Percentiles rank a stretch among this genome's conserved stretches.
Evolutionary conservation across 2,329 filamentous ascomycete species (phyloP).

Genomic region (Ophiosphaerella narmari): DNA sequence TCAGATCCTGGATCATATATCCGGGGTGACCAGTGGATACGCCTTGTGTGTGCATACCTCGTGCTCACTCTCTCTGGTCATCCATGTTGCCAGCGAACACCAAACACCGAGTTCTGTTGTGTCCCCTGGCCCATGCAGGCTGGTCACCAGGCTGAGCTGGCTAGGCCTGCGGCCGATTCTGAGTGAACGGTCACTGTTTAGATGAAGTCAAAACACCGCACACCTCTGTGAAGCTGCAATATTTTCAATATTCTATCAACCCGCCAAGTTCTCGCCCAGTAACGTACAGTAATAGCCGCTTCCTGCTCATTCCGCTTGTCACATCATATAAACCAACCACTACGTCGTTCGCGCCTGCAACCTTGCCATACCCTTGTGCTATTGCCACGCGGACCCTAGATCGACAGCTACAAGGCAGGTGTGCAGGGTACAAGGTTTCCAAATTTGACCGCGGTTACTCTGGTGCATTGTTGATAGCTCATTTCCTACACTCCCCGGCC

Average conservation of each 20-base stretch:
- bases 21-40: not conserved
- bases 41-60: not conserved
- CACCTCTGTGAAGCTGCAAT: not conserved
- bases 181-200: no score
- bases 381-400: constrained; percentile 4
- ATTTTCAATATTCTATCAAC: not conserved
- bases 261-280: not conserved
- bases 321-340: constrained; percentile 7
- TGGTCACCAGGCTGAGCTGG: no score
- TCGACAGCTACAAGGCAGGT: constrained; percentile 12
- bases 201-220: no score
- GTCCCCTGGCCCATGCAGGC: no score
- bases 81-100: not conserved
- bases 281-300: not conserved
- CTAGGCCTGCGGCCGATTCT: no score
- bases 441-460: constrained; percentile 1
- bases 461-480: constrained; percentile 8
- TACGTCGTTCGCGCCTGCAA: constrained; percentile 9
- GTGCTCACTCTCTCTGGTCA: not conserved
- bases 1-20: constrained; percentile 7
- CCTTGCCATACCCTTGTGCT: constrained; percentile 14
- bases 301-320: constrained; percentile 5
- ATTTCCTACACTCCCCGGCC: constrained; percentile 7
- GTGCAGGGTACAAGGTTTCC: constrained; percentile 3
- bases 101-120: no score